Conservation (phyloP, 208 protist species). For the Herpetomonas tarakana region DNA sequence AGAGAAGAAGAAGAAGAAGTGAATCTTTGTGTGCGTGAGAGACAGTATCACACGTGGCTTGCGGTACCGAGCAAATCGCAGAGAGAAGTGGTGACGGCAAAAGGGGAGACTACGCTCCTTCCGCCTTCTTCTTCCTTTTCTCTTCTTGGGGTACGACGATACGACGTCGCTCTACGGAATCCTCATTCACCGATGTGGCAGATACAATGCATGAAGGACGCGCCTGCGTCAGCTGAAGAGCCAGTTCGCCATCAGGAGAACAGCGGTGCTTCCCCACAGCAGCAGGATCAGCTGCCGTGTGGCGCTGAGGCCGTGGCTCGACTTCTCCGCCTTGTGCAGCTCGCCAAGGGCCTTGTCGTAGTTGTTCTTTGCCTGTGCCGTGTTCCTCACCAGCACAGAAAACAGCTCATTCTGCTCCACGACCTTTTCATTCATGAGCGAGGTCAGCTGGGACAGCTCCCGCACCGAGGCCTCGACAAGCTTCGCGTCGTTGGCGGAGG, state of each 20-base stretch:
- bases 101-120: too few species aligned
- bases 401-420: conserved; percentile 86
- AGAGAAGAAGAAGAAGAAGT: too few species aligned
- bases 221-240: conserved; percentile 24
- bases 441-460: conserved; percentile 86
- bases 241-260: conserved; percentile 62
- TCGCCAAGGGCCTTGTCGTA: conserved; percentile 64
- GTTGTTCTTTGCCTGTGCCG: conserved; percentile 47
- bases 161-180: too few species aligned
- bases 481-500: conserved; percentile 62
- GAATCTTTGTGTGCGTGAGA: too few species aligned
- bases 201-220: too few species aligned
- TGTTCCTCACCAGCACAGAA: conserved; percentile 69
- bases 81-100: too few species aligned
- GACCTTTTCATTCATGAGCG: conserved; percentile 79
- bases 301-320: conserved; percentile 43
- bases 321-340: conserved; percentile 39
- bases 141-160: too few species aligned
- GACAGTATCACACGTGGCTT: too few species aligned
- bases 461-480: conserved; percentile 67
- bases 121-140: too few species aligned
- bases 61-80: too few species aligned
- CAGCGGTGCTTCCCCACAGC: conserved; percentile 59
- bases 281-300: conserved; percentile 75
- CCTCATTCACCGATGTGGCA: too few species aligned